Base-by-base conservation (phyloP, 768 basidiomycete genomes). In the Xerocomellus intermedius region DNA sequence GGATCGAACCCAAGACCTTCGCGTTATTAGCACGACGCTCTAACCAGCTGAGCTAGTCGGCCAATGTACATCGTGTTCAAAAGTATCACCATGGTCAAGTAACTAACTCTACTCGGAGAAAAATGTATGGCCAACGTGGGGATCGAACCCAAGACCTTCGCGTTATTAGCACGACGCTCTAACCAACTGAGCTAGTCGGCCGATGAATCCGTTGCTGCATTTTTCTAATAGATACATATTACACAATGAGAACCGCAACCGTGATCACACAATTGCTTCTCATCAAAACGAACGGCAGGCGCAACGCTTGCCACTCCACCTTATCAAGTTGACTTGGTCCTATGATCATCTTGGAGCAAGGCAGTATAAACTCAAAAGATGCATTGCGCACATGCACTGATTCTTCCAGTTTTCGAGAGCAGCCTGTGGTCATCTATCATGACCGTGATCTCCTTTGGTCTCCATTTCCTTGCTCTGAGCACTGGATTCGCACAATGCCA, bases 1-100 rank as follows among this genome's bases (percentile, higher is more conserved):
- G 84, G 83, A 78, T 85, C 83, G 84, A 85, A 86, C 83, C 84
- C 83, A 86, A 81, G 84, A 84, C 85, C 66, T 67, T 67, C 67
- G 66, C 67, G 67, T 69, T 67, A 67, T 67, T 67, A 67, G 66
- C 66, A 67, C 66, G 66, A 67, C 67, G 66, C 66, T 67, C 66
- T 67, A 67, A 67, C 66, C 66, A 67, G 64, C 66, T 67, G 66
- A 67, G 67, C 67, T 67, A 67, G 67, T 59, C 66, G 66, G 67
- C 66, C 64, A n/a, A n/a, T n/a, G n/a, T n/a, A n/a, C n/a, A n/a
- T n/a, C n/a, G n/a, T n/a, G n/a, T n/a, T n/a, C n/a, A n/a, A n/a
- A n/a, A n/a, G n/a, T n/a, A n/a, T n/a, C n/a, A n/a, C n/a, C n/a
- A n/a, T n/a, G n/a, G n/a, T n/a, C n/a, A n/a, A n/a, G n/a, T n/a